phyloP scores from a whole-genome alignment of 2,329 filamentous ascomycete species.

The Aspergillus sp. region DNA sequence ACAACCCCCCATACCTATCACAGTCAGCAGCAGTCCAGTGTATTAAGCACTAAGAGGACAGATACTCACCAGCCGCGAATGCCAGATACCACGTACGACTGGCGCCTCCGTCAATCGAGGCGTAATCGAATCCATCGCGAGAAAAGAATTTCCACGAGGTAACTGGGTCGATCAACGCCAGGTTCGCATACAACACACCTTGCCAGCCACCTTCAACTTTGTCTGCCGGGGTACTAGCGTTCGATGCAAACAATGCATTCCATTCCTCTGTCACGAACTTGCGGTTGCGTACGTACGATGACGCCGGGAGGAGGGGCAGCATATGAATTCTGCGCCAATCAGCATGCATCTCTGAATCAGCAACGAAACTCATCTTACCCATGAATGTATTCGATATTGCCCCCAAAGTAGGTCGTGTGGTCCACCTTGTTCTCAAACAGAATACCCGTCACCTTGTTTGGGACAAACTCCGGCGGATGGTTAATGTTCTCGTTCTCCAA shows the following conservation, averaged over 20 bases:
- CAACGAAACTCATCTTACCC: constrained; percentile 33
- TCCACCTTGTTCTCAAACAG: constrained; percentile 95
- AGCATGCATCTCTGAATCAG: constrained; percentile 25
- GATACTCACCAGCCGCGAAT: constrained; percentile 59
- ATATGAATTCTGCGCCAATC: constrained; percentile 64
- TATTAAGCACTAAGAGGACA: background rate
- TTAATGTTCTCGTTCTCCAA: constrained; percentile 62
- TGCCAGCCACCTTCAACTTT: constrained; percentile 70
- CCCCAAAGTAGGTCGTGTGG: constrained; percentile 83
- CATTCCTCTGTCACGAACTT: constrained; percentile 78
- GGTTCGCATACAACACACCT: constrained; percentile 75
- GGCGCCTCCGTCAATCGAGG: constrained; percentile 68
- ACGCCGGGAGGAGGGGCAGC: constrained; percentile 66
- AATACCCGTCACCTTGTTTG: constrained; percentile 64
- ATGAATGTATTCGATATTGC: constrained; percentile 63
- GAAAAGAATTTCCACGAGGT: constrained; percentile 70
- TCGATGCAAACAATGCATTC: constrained; percentile 66
- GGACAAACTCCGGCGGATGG: constrained; percentile 69
- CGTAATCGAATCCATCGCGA: constrained; percentile 55
- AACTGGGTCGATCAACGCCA: constrained; percentile 66
- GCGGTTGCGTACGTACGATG: constrained; percentile 58
- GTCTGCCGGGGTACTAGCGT: constrained; percentile 51
- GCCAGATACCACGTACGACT: constrained; percentile 79
- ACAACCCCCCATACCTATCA: constrained; percentile 1
- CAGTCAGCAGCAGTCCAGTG: constrained; percentile 18